These are phyloP conservation scores for Nigrospora osmanthi DNA, from an alignment of 2,329 filamentous ascomycete species.

Conservation along the genomic window DNA sequence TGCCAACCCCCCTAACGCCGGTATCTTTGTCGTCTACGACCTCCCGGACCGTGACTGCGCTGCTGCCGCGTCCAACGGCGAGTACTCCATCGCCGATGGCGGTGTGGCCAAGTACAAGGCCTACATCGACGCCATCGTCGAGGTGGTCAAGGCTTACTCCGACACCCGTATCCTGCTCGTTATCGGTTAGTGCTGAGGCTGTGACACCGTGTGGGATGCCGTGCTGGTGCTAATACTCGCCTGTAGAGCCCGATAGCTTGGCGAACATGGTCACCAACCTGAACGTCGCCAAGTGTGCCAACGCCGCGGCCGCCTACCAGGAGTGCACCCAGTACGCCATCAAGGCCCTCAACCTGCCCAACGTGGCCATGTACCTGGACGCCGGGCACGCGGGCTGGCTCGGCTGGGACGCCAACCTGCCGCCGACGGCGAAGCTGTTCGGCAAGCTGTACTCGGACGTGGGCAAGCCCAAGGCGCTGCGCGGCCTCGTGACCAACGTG, in stretches of 20 bases:
- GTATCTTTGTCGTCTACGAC: conserved; percentile 48
- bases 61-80: conserved; percentile 48
- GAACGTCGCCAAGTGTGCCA: conserved; percentile 39
- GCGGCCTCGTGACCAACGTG: conserved; percentile 51
- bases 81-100: conserved; percentile 41
- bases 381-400: conserved; percentile 52
- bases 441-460: conserved; percentile 40
- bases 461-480: conserved; percentile 38
- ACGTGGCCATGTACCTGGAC: conserved; percentile 51
- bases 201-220: conserved; percentile 5
- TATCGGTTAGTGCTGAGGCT: conserved; percentile 25
- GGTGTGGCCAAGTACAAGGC: conserved; percentile 45
- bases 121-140: conserved; percentile 42
- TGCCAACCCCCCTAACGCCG: conserved; percentile 33
- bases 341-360: conserved; percentile 42
- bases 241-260: conserved; percentile 46
- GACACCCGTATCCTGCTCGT: conserved; percentile 35
- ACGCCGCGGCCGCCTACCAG: conserved; percentile 39
- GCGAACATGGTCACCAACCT: conserved; percentile 52
- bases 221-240: conserved; percentile 11
- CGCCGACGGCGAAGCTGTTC: conserved; percentile 37
- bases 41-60: conserved; percentile 52
- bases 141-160: conserved; percentile 31
- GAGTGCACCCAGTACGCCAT: conserved; percentile 43
- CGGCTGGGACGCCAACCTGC: conserved; percentile 47